phyloP scores from a whole-genome alignment of 208 protist genomes.

The Trypanosoma avium region DNA sequence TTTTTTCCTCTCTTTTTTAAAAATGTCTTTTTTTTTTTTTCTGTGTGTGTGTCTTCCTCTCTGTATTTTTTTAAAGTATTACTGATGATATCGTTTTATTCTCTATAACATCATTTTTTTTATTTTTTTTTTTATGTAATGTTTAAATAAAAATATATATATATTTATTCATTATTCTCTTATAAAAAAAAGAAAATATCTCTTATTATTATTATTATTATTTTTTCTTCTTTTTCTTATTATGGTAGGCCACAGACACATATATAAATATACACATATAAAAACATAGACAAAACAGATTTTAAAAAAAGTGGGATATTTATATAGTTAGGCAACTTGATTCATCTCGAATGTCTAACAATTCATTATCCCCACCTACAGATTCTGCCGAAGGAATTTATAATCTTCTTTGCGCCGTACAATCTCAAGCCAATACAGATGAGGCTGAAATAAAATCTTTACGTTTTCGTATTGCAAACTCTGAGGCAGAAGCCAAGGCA shows the following conservation, averaged over 20 bases:
- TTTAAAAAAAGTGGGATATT: no score
- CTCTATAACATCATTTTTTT: background rate
- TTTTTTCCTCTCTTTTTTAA: background rate
- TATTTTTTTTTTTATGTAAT: background rate
- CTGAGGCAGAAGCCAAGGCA: background rate
- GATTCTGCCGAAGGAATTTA: constrained; percentile 32
- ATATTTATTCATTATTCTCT: no score
- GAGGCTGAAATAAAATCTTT: constrained; percentile 28
- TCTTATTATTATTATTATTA: background rate
- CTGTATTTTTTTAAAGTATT: background rate
- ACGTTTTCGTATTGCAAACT: constrained; percentile 10
- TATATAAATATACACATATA: no score
- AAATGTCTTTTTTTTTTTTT: background rate
- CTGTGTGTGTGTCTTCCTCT: background rate
- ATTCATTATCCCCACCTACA: background rate
- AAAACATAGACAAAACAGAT: no score
- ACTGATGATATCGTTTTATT: no score
- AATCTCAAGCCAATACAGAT: constrained; percentile 22
- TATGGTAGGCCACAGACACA: no score
- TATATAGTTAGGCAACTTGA: no score
- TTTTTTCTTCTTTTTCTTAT: constrained; percentile 3
- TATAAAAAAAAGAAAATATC: no score
- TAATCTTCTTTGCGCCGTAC: constrained; percentile 27
- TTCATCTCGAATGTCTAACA: no score
- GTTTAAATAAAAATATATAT: no score